Conservation (phyloP, 768 basidiomycete genomes). For the Lactarius psammicola region DNA sequence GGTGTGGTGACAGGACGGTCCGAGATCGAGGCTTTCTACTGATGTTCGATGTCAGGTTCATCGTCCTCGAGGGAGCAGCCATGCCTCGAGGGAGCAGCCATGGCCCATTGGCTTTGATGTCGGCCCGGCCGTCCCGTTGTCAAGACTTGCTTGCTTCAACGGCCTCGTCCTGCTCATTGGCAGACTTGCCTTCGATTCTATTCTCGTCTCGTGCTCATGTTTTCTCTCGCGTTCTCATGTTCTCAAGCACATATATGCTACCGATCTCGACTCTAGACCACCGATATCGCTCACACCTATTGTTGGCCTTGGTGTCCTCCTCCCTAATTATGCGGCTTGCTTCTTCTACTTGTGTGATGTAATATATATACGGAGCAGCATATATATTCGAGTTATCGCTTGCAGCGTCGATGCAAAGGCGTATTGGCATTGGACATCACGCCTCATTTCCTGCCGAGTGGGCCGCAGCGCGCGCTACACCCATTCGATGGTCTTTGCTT, state of each 20-base stretch:
- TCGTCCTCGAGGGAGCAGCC: no score
- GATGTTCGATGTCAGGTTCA: no score
- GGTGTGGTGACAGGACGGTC: no score
- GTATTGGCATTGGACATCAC: conserved; percentile 16
- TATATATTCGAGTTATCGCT: conserved; percentile 24
- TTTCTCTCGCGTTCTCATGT: no score
- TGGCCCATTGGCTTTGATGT: conserved; percentile 35
- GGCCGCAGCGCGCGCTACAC: conserved; percentile 63
- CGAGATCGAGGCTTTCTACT: no score
- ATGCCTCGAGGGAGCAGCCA: no score
- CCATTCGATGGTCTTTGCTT: conserved; percentile 91
- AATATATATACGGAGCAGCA: conserved; percentile 30
- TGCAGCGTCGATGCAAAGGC: conserved; percentile 23
- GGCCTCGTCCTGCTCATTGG: conserved; percentile 9
- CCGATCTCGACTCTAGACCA: conserved; percentile 35
- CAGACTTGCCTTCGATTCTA: no score
- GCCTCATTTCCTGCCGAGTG: conserved; percentile 20
- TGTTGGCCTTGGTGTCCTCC: conserved; percentile 45
- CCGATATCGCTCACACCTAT: conserved; percentile 51
- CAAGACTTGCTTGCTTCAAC: conserved; percentile 31
- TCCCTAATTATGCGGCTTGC: conserved; percentile 39
- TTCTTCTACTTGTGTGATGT: no score
- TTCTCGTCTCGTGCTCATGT: conserved; percentile 27
- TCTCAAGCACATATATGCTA: no score
- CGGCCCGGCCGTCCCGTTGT: no score